phyloP scores from a whole-genome alignment of 192 early-diverging fungal genomes.

The Chytriomyces sp. region DNA sequence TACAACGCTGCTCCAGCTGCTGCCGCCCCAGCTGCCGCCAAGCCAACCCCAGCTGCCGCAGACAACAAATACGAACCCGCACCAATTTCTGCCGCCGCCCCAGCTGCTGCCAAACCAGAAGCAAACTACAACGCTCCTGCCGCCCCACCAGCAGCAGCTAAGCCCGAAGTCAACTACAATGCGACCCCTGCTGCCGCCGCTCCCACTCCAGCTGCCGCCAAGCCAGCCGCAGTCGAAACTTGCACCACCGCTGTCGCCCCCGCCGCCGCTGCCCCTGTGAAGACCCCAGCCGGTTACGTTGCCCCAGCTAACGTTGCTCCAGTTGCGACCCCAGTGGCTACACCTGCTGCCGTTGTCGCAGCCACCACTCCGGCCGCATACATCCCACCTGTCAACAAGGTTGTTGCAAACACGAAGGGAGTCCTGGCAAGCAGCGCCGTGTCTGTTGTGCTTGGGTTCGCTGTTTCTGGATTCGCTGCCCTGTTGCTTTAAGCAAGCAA shows the following conservation, averaged over 20 bases:
- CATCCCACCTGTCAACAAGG: neutral
- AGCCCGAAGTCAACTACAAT: neutral
- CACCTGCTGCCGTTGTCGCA: neutral
- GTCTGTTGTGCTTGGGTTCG: neutral
- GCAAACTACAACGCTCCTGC: neutral
- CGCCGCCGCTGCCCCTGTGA: neutral
- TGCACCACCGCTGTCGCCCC: neutral
- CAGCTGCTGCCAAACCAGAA: neutral
- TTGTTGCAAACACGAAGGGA: neutral
- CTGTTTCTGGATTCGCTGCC: neutral
- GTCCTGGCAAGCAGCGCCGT: neutral
- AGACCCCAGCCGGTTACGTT: neutral
- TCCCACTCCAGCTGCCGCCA: neutral
- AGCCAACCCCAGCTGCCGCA: neutral
- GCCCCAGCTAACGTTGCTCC: neutral
- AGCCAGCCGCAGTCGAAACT: neutral
- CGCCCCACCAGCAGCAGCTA: neutral
- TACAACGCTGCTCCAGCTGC: neutral
- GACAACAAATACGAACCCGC: neutral
- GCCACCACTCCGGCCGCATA: neutral
- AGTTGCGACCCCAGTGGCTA: neutral
- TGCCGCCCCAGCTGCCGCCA: neutral
- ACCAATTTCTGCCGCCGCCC: neutral
- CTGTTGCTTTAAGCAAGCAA: neutral
- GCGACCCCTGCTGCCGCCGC: conserved; percentile 1